Evolutionary conservation across 495 filamentous ascomycete genomes (phyloP), one percentile per base, ranked within the genome.

Genomic region (Lasiosphaeria hispida): DNA sequence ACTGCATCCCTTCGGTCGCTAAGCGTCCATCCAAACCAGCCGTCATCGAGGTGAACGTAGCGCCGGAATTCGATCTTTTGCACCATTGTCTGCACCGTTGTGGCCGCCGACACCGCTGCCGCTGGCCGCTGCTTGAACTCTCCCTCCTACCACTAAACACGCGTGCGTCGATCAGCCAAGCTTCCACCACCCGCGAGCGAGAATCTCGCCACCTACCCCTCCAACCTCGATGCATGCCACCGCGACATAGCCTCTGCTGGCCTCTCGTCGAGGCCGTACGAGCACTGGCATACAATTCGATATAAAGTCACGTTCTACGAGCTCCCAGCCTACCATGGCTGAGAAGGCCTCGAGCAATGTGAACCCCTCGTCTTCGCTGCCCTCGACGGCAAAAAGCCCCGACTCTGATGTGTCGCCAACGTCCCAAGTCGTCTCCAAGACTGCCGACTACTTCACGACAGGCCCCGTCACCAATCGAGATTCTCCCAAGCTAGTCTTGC

Each of bases 181-280:
- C n/a, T n/a, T n/a, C n/a, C n/a, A n/a, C n/a, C 37, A 36, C 8
- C 17, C 34, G 15, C 36, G 10, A 39, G 49, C 15, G 49, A 52
- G 17, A 35, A n/a, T 23, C 36, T 40, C 35, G 34, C 34, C 10
- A 38, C 49, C 39, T 14, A 19, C 43, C 11, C 13, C 19, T 40
- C 33, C 58, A n/a, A 59, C 19, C 66, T 71, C 73, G 66, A 77
- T 77, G 76, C 76, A 55, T 63, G 64, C 63, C 64, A 39, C 63
- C 68, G 63, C 67, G 58, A 69, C 61, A 64, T 65, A 72, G 69
- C 73, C 71, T 72, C 70, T 76, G 72, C 75, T 71, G 76, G 72
- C 73, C 75, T 75, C 73, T 66, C 52, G 53, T 61, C 58, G 75
- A 77, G 75, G 74, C 67, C 72, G 68, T 63, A 63, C 63, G 64